Conservation (phyloP, 805 yeast species). For the Metschnikowia borealis region DNA sequence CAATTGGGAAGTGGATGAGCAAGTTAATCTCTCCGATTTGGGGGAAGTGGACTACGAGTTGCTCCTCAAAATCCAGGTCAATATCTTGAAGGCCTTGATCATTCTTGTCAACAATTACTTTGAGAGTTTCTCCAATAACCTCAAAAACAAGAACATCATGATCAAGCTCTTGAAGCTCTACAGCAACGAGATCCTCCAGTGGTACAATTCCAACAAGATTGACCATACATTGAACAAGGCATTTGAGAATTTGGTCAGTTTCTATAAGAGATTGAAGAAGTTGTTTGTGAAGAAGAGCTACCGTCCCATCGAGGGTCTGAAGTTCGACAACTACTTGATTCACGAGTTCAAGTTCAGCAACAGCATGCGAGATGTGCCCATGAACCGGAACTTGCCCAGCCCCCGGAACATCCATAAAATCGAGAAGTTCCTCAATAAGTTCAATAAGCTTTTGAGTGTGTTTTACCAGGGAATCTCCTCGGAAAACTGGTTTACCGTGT, state of each 20-base stretch:
- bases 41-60: slow-evolving; percentile 59
- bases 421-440: slow-evolving; percentile 55
- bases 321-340: slow-evolving; percentile 34
- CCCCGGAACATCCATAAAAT: slow-evolving; percentile 46
- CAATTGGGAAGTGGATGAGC: slow-evolving; percentile 50
- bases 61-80: slow-evolving; percentile 75
- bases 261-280: slow-evolving; percentile 65
- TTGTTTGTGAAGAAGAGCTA: slow-evolving; percentile 66
- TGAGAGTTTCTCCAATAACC: slow-evolving; percentile 67
- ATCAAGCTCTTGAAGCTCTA: slow-evolving; percentile 62
- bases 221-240: slow-evolving; percentile 30
- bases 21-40: slow-evolving; percentile 34
- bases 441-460: slow-evolving; percentile 59
- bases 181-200: slow-evolving; percentile 59
- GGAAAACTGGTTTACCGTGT: slow-evolving; percentile 76
- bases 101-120: slow-evolving; percentile 71
- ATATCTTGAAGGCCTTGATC: slow-evolving; percentile 71
- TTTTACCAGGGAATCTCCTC: slow-evolving; percentile 54
- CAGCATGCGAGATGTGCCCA: slow-evolving; percentile 43
- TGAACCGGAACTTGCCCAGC: slow-evolving; percentile 44
- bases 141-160: slow-evolving; percentile 54
- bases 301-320: slow-evolving; percentile 49
- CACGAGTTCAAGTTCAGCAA: slow-evolving; percentile 42
- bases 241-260: slow-evolving; percentile 38
- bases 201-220: slow-evolving; percentile 43